Percentiles rank a stretch among this genome's conserved stretches.
Evolutionary conservation across 2,329 filamentous ascomycete species (phyloP).

Genomic region (Akanthomyces muscarius): DNA sequence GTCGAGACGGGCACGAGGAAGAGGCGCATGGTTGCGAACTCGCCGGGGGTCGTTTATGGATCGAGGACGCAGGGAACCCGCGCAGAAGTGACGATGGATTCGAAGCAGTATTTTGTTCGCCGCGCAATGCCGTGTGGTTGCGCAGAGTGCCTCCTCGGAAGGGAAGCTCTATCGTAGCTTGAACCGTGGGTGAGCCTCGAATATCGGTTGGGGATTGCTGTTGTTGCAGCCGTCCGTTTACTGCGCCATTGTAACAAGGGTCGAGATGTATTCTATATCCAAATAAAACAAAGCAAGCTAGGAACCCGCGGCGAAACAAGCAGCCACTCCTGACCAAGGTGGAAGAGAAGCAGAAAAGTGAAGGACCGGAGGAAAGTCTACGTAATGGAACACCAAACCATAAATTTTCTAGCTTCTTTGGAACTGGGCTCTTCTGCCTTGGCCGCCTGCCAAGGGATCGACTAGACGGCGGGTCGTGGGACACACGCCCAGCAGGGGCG

Average conservation of each 20-base stretch:
- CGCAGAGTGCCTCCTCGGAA: neutral
- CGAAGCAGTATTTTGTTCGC: neutral
- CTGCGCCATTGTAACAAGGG: neutral
- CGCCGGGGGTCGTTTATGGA: neutral
- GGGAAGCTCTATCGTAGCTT: neutral
- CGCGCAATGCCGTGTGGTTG: neutral
- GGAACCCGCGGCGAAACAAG: neutral
- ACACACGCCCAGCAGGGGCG: neutral
- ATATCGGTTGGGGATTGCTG: too few relatives aligned
- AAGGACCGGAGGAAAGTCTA: neutral
- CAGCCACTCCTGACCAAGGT: neutral
- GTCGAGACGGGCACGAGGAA: conserved; percentile 93
- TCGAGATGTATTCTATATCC: neutral
- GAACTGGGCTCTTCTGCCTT: neutral
- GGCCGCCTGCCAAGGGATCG: conserved; percentile 4
- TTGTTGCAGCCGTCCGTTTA: neutral
- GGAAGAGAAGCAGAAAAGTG: neutral
- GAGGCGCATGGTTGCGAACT: conserved; percentile 66
- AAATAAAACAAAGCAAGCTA: neutral
- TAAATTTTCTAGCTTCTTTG: conserved; percentile 1
- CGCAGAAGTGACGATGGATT: neutral
- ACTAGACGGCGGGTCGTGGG: conserved; percentile 1
- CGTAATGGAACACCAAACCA: neutral
- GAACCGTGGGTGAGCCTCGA: too few relatives aligned
- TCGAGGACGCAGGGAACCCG: neutral